Conservation (phyloP, 1,284 basidiomycete species). For the Trichosporon coremiiforme region DNA sequence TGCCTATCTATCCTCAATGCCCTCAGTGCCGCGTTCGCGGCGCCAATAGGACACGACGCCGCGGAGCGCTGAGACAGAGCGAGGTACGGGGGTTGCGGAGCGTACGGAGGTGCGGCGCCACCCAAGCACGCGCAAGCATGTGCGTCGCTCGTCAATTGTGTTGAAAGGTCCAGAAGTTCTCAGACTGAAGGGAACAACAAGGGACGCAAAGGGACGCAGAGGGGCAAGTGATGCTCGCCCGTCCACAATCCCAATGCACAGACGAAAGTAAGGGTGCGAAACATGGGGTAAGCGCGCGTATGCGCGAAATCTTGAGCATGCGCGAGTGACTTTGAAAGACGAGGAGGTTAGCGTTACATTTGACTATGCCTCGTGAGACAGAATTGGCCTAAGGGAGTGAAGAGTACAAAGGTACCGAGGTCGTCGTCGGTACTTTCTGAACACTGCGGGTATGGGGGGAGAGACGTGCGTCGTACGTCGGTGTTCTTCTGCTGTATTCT, state of each 20-base stretch:
- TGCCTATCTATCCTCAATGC: too few relatives aligned
- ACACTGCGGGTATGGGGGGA: too few relatives aligned
- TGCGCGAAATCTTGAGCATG: background rate
- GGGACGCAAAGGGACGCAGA: background rate
- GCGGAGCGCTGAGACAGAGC: background rate
- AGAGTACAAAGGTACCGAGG: background rate
- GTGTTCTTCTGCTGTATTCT: background rate
- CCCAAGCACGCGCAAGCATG: too few relatives aligned
- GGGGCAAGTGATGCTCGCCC: background rate
- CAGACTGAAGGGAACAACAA: background rate
- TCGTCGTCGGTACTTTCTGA: background rate
- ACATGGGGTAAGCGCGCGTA: too few relatives aligned
- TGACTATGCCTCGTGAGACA: background rate
- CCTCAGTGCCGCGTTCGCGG: too few relatives aligned
- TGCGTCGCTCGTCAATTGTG: too few relatives aligned
- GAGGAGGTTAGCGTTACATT: slow-evolving; percentile 1
- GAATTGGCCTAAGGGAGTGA: background rate
- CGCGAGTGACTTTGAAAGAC: background rate
- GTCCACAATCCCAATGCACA: background rate
- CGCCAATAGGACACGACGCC: background rate
- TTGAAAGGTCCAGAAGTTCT: background rate
- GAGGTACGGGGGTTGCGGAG: background rate
- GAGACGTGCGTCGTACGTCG: background rate
- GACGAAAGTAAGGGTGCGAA: background rate
- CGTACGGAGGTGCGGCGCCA: too few relatives aligned